These are phyloP conservation scores for Hirschfeldia incana DNA, from an alignment of 345 rosid species.

Conservation along the genomic window DNA sequence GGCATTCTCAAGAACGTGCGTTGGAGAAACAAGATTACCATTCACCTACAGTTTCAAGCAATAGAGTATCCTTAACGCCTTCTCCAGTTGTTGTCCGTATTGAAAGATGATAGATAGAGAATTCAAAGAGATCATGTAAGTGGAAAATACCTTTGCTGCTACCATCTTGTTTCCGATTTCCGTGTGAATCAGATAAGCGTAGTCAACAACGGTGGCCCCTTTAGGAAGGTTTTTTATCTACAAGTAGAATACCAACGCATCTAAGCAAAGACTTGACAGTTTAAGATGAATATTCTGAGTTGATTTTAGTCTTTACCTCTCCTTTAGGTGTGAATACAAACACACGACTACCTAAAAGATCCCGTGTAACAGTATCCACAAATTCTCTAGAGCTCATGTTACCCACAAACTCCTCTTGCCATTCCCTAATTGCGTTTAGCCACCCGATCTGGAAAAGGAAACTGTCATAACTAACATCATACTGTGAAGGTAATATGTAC, in stretches of 20 bases:
- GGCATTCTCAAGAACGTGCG: conserved; percentile 83
- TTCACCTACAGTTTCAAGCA: conserved; percentile 70
- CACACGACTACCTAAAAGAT: conserved; percentile 91
- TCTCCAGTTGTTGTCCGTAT: conserved; percentile 1
- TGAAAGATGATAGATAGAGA: conserved; percentile 6
- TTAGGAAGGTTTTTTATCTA: conserved; percentile 93
- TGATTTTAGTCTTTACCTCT: conserved; percentile 51
- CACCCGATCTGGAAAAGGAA: conserved; percentile 73
- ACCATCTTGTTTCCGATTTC: conserved; percentile 98
- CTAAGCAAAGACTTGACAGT: conserved; percentile 17
- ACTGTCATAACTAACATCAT: conserved; percentile 37
- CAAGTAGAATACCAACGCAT: conserved; percentile 10
- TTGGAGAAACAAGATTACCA: conserved; percentile 90
- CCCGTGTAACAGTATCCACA: conserved; percentile 90
- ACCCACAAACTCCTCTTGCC: conserved; percentile 99
- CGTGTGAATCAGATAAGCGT: conserved; percentile 96
- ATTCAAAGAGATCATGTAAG: background rate
- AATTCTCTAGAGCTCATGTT: conserved; percentile 99
- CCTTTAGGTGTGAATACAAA: conserved; percentile 92
- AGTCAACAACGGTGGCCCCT: conserved; percentile 95
- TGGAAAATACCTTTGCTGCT: conserved; percentile 80
- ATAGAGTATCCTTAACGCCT: conserved; percentile 8
- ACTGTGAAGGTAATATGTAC: conserved; percentile 5
- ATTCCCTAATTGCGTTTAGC: conserved; percentile 98
- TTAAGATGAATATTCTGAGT: conserved; percentile 15